Percentiles rank a stretch among this genome's conserved stretches.
Conservation (phyloP, 352 stramenopile genomes). For the Phytophthora pluvialis region DNA sequence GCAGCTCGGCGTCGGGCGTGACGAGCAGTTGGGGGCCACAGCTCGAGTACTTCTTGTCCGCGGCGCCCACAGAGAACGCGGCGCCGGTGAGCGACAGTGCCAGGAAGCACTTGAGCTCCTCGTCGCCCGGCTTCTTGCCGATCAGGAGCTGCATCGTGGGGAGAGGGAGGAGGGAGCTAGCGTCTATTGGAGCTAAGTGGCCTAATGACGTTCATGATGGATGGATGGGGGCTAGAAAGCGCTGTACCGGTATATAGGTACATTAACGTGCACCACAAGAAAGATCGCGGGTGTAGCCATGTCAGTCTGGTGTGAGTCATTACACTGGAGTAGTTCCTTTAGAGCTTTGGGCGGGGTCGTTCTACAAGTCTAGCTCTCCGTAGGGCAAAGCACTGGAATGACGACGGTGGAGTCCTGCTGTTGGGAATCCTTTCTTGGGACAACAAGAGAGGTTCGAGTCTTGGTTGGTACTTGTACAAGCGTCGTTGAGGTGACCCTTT, state of each 20-base stretch:
- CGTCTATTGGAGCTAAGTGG: not conserved
- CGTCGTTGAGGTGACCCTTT: too few relatives aligned
- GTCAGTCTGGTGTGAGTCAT: too few relatives aligned
- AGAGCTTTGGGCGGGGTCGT: too few relatives aligned
- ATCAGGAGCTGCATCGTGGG: constrained; percentile 73
- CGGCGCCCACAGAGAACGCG: constrained; percentile 54
- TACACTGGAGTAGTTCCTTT: too few relatives aligned
- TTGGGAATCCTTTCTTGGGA: too few relatives aligned
- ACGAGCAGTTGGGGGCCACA: constrained; percentile 65
- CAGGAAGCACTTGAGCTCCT: constrained; percentile 89
- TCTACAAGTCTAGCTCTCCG: too few relatives aligned
- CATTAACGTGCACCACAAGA: constrained; percentile 13
- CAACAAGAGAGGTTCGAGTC: too few relatives aligned
- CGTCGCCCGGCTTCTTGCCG: constrained; percentile 58
- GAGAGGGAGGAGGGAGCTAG: constrained; percentile 3
- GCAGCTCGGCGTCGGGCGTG: constrained; percentile 34
- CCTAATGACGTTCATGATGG: constrained; percentile 29
- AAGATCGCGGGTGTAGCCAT: constrained; percentile 14
- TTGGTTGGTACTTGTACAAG: too few relatives aligned
- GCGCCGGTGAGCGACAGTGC: constrained; percentile 55
- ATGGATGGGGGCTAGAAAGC: constrained; percentile 18
- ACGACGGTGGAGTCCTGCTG: too few relatives aligned
- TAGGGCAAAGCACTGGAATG: too few relatives aligned
- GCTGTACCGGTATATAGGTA: constrained; percentile 7
- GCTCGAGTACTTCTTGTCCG: constrained; percentile 64